A percentile compares a stretch with the other conserved stretches of the same genome.
These are phyloP conservation scores for Chamaecyparis obtusa DNA, from an alignment of 75 land plant genomes.

Conservation along the genomic window DNA sequence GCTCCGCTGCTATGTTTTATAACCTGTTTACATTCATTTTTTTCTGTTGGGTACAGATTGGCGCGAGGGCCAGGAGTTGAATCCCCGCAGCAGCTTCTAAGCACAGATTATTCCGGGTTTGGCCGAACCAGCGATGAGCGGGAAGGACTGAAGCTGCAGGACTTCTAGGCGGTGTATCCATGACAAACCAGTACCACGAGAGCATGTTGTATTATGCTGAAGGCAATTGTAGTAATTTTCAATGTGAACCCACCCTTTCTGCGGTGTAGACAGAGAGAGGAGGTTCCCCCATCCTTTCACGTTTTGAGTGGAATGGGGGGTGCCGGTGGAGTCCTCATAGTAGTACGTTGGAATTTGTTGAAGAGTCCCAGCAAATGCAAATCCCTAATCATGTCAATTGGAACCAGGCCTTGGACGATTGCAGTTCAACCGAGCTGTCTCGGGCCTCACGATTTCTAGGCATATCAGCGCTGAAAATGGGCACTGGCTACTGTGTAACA, in stretches of 20 bases:
- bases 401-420: slow-evolving; percentile 5
- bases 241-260: slow-evolving; percentile 23
- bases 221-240: slow-evolving; percentile 4
- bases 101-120: slow-evolving; percentile 1
- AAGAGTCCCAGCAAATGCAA: slow-evolving; percentile 9
- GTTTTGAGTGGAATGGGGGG: slow-evolving; percentile 8
- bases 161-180: slow-evolving; percentile 64
- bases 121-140: slow-evolving; percentile 27
- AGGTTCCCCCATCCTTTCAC: slow-evolving; percentile 17
- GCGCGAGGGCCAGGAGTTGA: slow-evolving; percentile 3
- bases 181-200: slow-evolving; percentile 47
- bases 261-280: slow-evolving; percentile 5
- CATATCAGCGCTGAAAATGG: slow-evolving; percentile 32
- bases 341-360: not conserved
- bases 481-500: too few species aligned
- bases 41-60: not conserved
- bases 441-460: slow-evolving; percentile 20
- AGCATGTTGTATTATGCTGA: slow-evolving; percentile 35
- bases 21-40: not conserved
- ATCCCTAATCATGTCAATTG: too few species aligned
- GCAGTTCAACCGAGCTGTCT: slow-evolving; percentile 20
- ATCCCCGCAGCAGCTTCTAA: not conserved
- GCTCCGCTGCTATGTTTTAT: not conserved
- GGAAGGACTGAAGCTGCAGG: slow-evolving; percentile 58
- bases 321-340: slow-evolving; percentile 13